Base-by-base conservation (phyloP, 768 basidiomycete genomes). In the Chlorophyllum brunneum region DNA sequence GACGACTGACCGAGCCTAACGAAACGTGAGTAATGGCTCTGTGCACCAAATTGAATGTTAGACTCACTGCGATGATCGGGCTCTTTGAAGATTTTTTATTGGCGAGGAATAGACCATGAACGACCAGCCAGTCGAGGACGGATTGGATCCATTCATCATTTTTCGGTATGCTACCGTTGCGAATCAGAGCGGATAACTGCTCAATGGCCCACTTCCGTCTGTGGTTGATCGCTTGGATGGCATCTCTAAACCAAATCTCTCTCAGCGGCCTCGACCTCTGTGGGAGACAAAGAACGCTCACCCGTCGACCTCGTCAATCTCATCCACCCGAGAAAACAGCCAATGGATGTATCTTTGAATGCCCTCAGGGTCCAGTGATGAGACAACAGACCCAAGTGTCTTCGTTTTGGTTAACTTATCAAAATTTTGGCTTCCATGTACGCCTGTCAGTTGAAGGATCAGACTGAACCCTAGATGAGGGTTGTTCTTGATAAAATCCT, bases 401-500 rank as follows among this genome's bases (percentile, higher is more conserved):
- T 94, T 97, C 7, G 95, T 95, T 66, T 83, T 88, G 9, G 95
- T 95, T 52, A 95, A 67, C 66, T 80, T 86, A 69, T 99, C 95
- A 60, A 98, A 99, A 65, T 92, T 88, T 52, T 84, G 81, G 60
- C 79, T 85, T 8, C 93, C 93, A 63, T 95, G 75, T 43, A 82
- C 77, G 16, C 90, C 91, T 1, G 92, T 89, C 22, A 98, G 71
- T 62, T 92, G 86, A 29, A 92, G 70, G 60, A 99, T 83, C 34
- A 98, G 71, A 5, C 92, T 80, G 61, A 95, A 91, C 3, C 92
- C 94, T 34, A 88, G 76, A 10, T 81, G 78, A 1, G 93, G 89
- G 62, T 91, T 84, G 43, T 77, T 71, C 61, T 87, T 79, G 18
- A 92, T 87, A 36, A 88, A 80, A 2, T 74, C 66, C 59, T 91